Evolutionary conservation across 2,329 filamentous ascomycete species (phyloP).

Genomic region (Fusarium burgessii): DNA sequence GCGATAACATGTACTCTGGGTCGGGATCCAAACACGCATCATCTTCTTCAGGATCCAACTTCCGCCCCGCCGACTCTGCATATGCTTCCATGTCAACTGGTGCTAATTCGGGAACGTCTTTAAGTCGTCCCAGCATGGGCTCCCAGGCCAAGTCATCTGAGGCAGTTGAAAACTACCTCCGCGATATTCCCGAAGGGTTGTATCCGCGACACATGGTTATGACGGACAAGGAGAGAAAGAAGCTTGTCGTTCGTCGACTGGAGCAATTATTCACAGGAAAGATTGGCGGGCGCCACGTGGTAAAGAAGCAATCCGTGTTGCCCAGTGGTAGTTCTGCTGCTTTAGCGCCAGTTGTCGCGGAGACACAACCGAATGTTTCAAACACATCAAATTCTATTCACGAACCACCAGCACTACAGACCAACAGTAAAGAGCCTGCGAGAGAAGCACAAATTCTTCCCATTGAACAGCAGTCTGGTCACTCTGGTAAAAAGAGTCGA

Average conservation of each 20-base stretch:
- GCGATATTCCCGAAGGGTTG: conserved; percentile 77
- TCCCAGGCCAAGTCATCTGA: conserved; percentile 59
- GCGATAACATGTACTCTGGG: conserved; percentile 55
- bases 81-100: conserved; percentile 75
- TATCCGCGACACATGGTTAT: conserved; percentile 71
- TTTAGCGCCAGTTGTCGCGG: conserved; percentile 42
- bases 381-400: conserved; percentile 45
- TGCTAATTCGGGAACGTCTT: conserved; percentile 56
- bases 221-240: conserved; percentile 81
- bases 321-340: conserved; percentile 20
- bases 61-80: conserved; percentile 69
- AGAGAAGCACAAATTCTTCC: conserved; percentile 64
- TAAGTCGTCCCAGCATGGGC: conserved; percentile 53
- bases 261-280: conserved; percentile 88
- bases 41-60: conserved; percentile 65
- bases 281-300: conserved; percentile 57
- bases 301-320: conserved; percentile 39
- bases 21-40: conserved; percentile 64
- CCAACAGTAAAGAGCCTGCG: conserved; percentile 46
- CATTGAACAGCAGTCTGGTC: conserved; percentile 45
- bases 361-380: conserved; percentile 42
- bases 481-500: conserved; percentile 53
- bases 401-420: conserved; percentile 49
- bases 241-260: conserved; percentile 78
- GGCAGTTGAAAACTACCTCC: conserved; percentile 75